Percentiles rank a stretch among this genome's conserved stretches.
Conservation (phyloP, 495 filamentous ascomycete species). For the Cladorrhinum samala region DNA sequence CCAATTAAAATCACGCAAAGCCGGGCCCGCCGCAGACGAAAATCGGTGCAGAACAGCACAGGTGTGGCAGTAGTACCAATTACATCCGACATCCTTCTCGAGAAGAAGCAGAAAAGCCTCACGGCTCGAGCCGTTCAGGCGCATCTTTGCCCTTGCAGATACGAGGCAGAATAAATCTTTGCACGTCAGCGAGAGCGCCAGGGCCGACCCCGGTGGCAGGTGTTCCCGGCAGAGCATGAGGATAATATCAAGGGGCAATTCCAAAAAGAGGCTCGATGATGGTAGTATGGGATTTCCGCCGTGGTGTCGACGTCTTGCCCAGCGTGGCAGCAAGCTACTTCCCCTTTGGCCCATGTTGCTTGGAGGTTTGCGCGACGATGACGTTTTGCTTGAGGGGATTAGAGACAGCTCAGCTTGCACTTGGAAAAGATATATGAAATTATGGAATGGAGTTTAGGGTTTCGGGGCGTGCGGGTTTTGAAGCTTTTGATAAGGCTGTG, state of each 20-base stretch:
- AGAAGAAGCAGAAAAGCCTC: slow-evolving; percentile 10
- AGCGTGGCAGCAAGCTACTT: too few relatives aligned
- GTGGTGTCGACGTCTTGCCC: too few relatives aligned
- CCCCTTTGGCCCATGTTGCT: too few relatives aligned
- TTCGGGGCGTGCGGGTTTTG: too few relatives aligned
- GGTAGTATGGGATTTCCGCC: too few relatives aligned
- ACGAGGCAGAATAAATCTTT: slow-evolving; percentile 7
- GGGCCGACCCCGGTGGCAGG: slow-evolving; percentile 7
- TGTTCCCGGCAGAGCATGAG: not conserved
- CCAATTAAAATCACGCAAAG: not conserved
- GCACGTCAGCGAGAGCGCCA: slow-evolving; percentile 12
- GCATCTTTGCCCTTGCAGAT: not conserved
- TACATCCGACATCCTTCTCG: slow-evolving; percentile 13
- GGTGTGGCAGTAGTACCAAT: slow-evolving; percentile 12
- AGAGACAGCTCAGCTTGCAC: too few relatives aligned
- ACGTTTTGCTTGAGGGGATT: too few relatives aligned
- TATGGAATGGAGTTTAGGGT: too few relatives aligned
- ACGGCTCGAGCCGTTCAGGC: not conserved
- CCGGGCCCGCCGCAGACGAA: not conserved
- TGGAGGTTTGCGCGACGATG: too few relatives aligned
- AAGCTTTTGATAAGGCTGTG: too few relatives aligned
- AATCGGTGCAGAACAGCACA: slow-evolving; percentile 10
- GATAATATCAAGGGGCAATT: not conserved
- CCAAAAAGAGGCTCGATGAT: too few relatives aligned
- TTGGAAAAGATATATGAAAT: too few relatives aligned